These are phyloP conservation scores for Puccinia horiana DNA, from an alignment of 1,284 basidiomycete genomes.

Conservation along the genomic window DNA sequence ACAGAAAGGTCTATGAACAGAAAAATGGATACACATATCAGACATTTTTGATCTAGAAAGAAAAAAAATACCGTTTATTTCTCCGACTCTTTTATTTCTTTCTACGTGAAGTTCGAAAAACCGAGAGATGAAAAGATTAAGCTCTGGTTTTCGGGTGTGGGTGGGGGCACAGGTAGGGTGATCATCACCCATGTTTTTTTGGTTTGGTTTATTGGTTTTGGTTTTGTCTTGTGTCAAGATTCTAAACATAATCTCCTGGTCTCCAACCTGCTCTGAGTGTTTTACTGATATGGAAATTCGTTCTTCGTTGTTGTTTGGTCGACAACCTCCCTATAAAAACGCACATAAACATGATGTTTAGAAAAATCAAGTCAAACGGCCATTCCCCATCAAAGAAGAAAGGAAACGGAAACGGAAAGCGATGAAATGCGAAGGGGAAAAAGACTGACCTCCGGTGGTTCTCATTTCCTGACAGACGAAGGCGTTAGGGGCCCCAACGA, in stretches of 20 bases:
- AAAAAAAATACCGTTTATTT: no score
- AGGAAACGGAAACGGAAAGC: background rate
- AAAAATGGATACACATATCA: no score
- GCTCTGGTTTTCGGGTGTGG: background rate
- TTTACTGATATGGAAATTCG: conserved; percentile 34
- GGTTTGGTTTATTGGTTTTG: background rate
- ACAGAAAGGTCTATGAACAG: no score
- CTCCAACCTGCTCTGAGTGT: conserved; percentile 47
- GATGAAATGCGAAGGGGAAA: background rate
- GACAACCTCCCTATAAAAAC: conserved; percentile 30
- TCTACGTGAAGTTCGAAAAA: no score
- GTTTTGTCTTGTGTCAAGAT: background rate
- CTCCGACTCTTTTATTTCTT: no score
- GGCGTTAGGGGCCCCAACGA: conserved; percentile 81
- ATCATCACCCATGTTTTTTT: background rate
- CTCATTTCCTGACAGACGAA: conserved; percentile 95
- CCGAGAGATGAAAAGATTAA: no score
- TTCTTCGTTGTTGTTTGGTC: conserved; percentile 47
- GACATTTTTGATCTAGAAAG: no score
- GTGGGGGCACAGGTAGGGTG: background rate
- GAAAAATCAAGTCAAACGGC: background rate
- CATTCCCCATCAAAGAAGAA: background rate
- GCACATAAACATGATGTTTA: background rate
- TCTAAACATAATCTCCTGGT: conserved; percentile 45
- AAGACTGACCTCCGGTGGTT: conserved; percentile 57